phyloP scores from a whole-genome alignment of 2,329 filamentous ascomycete genomes.

The Talaromyces piceae region DNA sequence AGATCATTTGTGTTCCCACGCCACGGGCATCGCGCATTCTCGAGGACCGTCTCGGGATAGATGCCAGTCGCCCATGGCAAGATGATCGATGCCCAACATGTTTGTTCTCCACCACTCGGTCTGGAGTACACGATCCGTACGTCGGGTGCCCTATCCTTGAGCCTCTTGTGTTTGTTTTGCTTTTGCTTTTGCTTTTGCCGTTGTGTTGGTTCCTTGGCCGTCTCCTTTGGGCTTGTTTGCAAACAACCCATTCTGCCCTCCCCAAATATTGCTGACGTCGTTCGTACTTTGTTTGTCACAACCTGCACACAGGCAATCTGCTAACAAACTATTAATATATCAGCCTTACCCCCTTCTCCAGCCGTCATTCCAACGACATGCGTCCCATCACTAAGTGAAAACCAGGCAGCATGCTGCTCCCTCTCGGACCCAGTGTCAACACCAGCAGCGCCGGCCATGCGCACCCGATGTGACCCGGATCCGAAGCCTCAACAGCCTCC shows the following conservation, averaged over 20 bases:
- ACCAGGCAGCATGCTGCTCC: conserved; percentile 19
- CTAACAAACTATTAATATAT: conserved; percentile 10
- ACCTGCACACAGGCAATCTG: neutral
- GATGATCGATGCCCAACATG: conserved; percentile 35
- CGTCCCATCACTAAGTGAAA: conserved; percentile 22
- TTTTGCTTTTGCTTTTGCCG: conserved; percentile 6
- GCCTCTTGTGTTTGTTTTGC: conserved; percentile 15
- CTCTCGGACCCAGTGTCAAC: conserved; percentile 21
- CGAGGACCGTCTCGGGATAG: conserved; percentile 24
- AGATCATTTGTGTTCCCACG: conserved; percentile 20
- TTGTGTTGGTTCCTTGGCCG: too few relatives aligned
- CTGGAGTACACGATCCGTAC: conserved; percentile 31
- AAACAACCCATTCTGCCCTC: neutral
- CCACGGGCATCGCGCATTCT: conserved; percentile 32
- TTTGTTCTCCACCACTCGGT: conserved; percentile 25
- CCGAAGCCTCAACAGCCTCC: conserved; percentile 16
- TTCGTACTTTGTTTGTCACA: neutral
- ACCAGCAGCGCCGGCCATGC: conserved; percentile 15
- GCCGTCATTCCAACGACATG: conserved; percentile 27
- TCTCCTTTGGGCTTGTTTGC: neutral
- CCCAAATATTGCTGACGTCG: neutral
- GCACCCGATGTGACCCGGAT: conserved; percentile 7
- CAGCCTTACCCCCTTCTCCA: conserved; percentile 24
- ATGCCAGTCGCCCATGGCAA: conserved; percentile 30
- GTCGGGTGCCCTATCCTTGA: conserved; percentile 15